Evolutionary conservation across 768 basidiomycete genomes (phyloP), one percentile per base, ranked within the genome.

Genomic region (Tylopilus subfusipes): DNA sequence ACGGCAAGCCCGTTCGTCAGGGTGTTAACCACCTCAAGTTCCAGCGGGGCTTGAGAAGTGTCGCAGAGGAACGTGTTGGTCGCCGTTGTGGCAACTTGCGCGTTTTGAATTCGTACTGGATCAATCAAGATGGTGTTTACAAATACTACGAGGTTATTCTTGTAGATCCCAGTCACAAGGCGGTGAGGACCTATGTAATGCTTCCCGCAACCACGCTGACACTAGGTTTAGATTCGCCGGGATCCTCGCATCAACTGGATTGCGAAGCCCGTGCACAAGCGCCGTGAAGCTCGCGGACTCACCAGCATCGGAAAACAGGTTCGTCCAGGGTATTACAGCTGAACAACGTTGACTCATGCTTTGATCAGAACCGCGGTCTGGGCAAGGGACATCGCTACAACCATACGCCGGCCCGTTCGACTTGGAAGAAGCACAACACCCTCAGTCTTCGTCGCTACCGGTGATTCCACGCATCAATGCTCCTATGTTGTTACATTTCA

Each of bases 171-270:
- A 86, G 72, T 70, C 93, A 96, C 80, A 95, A 93, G 71, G 93
- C 90, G 66, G 93, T 94, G 70, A 66, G 92, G 75, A 24, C 19
- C 27, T 30, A 14, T 34, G 31, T 13, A 29, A 29, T 49, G 19
- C 46, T 42, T 48, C 27, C 33, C 42, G 1, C 42, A 22, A 46
- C 30, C 27, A 42, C 21, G 38, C 52, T 64, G 44, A 72, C 52
- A 38, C 40, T 27, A 53, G 33, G 22, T 51, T 31, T 62, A 90
- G 86, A 87, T 98, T 75, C 92, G 93, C 61, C 91, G 95, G 60
- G 95, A 99, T 73, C 79, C 97, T 61, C 85, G 92, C 68, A 98
- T 99, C 80, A 98, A 91, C 86, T 99, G 96, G 97, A 99, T 99
- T 76, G 78, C 82, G 69, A 94, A 95, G 73, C 90, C 97, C 29